phyloP scores from a whole-genome alignment of 148 eudicot genomes.

The Fagopyrum esculentum region DNA sequence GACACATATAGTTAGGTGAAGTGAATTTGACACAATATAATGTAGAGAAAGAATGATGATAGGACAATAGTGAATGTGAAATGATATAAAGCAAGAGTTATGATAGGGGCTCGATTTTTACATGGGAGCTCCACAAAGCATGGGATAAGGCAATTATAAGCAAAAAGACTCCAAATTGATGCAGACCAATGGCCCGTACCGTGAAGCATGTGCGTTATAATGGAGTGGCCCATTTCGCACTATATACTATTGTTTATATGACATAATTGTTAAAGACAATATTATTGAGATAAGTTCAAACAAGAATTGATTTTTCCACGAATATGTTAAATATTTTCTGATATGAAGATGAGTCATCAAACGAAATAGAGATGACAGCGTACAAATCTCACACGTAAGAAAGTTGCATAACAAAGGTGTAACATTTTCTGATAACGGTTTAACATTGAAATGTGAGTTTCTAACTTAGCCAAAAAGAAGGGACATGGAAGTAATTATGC shows the following conservation, averaged over 20 bases:
- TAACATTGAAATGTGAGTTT: neutral
- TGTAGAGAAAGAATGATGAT: neutral
- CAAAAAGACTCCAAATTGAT: neutral
- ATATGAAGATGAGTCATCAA: neutral
- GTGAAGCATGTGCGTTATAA: neutral
- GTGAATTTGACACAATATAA: neutral
- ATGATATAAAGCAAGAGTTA: neutral
- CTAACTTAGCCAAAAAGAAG: neutral
- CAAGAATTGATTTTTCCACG: neutral
- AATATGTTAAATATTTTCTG: neutral
- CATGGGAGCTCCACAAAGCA: slow-evolving; percentile 11
- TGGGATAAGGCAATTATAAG: neutral
- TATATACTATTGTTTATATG: neutral
- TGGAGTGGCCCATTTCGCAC: neutral
- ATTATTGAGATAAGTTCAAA: neutral
- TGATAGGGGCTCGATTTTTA: neutral
- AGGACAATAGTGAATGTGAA: neutral
- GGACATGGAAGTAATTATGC: neutral
- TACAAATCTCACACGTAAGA: neutral
- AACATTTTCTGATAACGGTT: too few relatives aligned
- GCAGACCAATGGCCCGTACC: neutral
- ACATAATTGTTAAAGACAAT: neutral
- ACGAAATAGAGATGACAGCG: neutral
- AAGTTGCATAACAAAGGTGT: too few relatives aligned
- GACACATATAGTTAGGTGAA: neutral